phyloP scores from a whole-genome alignment of 371 early-diverging fungal species.

The Lichtheimia hyalospora region DNA sequence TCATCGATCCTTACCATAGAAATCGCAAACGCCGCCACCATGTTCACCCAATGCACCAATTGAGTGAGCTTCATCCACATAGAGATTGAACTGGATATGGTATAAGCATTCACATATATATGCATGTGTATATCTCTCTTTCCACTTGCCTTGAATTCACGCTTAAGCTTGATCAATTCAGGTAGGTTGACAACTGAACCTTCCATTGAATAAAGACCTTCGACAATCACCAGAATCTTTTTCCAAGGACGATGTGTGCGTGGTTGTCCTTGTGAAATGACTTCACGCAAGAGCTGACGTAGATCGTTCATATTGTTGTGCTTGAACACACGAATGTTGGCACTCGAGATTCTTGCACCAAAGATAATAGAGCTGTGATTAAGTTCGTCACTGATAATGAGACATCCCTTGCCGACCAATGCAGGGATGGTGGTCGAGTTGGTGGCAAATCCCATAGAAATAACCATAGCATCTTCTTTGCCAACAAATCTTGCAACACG shows the following conservation, averaged over 20 bases:
- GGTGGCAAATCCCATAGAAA: slow-evolving; percentile 84
- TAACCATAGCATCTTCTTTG: slow-evolving; percentile 43
- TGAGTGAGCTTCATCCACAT: slow-evolving; percentile 98
- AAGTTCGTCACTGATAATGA: slow-evolving; percentile 97
- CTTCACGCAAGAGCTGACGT: slow-evolving; percentile 85
- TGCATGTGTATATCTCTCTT: background rate
- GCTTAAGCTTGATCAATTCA: slow-evolving; percentile 90
- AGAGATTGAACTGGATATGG: slow-evolving; percentile 78
- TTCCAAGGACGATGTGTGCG: slow-evolving; percentile 99
- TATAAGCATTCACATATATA: background rate
- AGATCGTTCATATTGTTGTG: slow-evolving; percentile 91
- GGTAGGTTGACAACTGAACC: slow-evolving; percentile 93
- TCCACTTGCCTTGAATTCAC: slow-evolving; percentile 87
- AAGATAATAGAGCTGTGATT: slow-evolving; percentile 98
- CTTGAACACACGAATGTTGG: slow-evolving; percentile 94
- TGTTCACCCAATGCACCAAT: slow-evolving; percentile 93
- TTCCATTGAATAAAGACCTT: slow-evolving; percentile 99
- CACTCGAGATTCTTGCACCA: slow-evolving; percentile 94
- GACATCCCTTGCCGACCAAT: slow-evolving; percentile 86
- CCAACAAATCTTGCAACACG: slow-evolving; percentile 88
- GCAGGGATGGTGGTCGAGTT: slow-evolving; percentile 98
- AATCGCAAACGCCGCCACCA: slow-evolving; percentile 95
- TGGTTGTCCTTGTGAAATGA: slow-evolving; percentile 98
- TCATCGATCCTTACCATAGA: slow-evolving; percentile 58
- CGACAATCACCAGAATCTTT: slow-evolving; percentile 98